These are phyloP conservation scores for Cercospora sesami DNA, from an alignment of 2,329 filamentous ascomycete species.

Conservation along the genomic window DNA sequence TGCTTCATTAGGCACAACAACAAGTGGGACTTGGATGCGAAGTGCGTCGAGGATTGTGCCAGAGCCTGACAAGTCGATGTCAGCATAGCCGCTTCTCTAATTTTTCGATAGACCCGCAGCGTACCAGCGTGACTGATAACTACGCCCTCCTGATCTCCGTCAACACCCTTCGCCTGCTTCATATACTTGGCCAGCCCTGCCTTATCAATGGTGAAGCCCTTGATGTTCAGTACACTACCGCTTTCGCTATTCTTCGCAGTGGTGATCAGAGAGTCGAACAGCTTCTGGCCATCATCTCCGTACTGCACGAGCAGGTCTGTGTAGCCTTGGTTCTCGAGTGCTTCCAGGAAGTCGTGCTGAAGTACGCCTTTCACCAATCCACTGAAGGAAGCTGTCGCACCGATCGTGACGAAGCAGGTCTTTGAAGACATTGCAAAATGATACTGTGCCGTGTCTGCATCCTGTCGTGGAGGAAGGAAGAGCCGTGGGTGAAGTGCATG, in stretches of 20 bases:
- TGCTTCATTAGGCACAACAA: slow-evolving; percentile 82
- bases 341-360: slow-evolving; percentile 60
- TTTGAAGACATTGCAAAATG: slow-evolving; percentile 34
- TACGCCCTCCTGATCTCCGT: slow-evolving; percentile 59
- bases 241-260: slow-evolving; percentile 33
- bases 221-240: slow-evolving; percentile 49
- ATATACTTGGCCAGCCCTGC: slow-evolving; percentile 62
- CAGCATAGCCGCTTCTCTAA: background rate
- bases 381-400: slow-evolving; percentile 83
- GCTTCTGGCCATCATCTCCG: slow-evolving; percentile 62
- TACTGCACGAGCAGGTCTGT: slow-evolving; percentile 77
- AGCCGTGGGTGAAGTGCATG: background rate
- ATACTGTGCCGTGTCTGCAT: slow-evolving; percentile 16
- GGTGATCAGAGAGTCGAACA: slow-evolving; percentile 49
- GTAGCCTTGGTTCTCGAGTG: slow-evolving; percentile 62
- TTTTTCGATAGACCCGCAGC: slow-evolving; percentile 23
- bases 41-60: slow-evolving; percentile 85
- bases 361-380: slow-evolving; percentile 68
- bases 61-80: slow-evolving; percentile 61
- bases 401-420: slow-evolving; percentile 82
- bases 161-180: slow-evolving; percentile 48
- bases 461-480: slow-evolving; percentile 1
- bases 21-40: slow-evolving; percentile 69
- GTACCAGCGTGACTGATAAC: slow-evolving; percentile 88
- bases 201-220: slow-evolving; percentile 66